These are phyloP conservation scores for Crassisporium funariophilum DNA, from an alignment of 768 basidiomycete genomes.

Conservation along the genomic window DNA sequence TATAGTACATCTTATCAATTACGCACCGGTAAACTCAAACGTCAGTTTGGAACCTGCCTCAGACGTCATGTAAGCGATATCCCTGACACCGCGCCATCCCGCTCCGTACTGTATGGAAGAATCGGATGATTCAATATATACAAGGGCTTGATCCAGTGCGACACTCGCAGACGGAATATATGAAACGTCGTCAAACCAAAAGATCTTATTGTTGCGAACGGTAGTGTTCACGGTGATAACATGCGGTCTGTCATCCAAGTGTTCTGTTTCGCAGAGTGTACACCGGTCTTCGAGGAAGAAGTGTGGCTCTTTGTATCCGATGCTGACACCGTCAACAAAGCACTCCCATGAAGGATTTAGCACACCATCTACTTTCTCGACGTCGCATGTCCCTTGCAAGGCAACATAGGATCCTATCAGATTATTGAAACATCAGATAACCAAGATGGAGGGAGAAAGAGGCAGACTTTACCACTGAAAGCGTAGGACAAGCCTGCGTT, in stretches of 20 bases:
- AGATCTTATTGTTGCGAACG: conserved; percentile 18
- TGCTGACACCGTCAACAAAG: conserved; percentile 24
- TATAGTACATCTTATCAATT: background rate
- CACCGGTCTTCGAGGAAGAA: conserved; percentile 20
- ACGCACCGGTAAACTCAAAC: conserved; percentile 28
- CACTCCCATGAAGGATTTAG: conserved; percentile 28
- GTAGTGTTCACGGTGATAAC: conserved; percentile 23
- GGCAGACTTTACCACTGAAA: conserved; percentile 14
- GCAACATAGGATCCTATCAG: conserved; percentile 11
- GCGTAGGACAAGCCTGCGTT: conserved; percentile 18
- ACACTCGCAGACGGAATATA: conserved; percentile 21
- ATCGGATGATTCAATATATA: conserved; percentile 17
- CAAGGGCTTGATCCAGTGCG: conserved; percentile 13
- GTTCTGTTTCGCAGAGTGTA: conserved; percentile 18
- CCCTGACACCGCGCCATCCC: conserved; percentile 19
- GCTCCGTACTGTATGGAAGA: conserved; percentile 20
- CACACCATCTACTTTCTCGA: conserved; percentile 9
- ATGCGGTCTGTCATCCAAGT: conserved; percentile 22
- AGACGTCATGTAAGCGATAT: conserved; percentile 19
- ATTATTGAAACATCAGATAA: background rate
- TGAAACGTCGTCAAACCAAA: conserved; percentile 32
- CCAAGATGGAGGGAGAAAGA: conserved; percentile 4
- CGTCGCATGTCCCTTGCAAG: conserved; percentile 22
- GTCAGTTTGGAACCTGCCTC: conserved; percentile 19
- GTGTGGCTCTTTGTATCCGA: conserved; percentile 9